These are phyloP conservation scores for Cucurbita maxima DNA, from an alignment of 306 rosid genomes.

Conservation along the genomic window DNA sequence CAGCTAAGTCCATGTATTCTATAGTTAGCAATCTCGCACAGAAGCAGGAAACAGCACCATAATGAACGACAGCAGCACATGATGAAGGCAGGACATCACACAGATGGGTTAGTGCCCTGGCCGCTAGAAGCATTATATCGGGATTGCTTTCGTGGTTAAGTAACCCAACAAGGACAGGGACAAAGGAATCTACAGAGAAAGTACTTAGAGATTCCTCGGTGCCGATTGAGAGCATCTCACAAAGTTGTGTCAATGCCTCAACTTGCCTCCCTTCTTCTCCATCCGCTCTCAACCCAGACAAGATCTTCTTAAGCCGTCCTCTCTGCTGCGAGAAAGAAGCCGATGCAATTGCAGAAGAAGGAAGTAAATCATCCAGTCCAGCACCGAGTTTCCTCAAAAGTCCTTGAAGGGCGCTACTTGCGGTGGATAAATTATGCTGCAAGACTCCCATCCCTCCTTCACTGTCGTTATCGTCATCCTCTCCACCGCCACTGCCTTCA, in stretches of 20 bases:
- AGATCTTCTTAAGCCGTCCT: conserved; percentile 79
- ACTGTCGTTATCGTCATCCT: conserved; percentile 73
- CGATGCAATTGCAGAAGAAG: conserved; percentile 63
- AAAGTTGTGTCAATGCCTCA: conserved; percentile 85
- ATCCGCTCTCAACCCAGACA: conserved; percentile 75
- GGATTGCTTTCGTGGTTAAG: conserved; percentile 94
- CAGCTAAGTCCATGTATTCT: conserved; percentile 99
- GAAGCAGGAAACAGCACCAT: conserved; percentile 86
- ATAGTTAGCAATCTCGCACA: conserved; percentile 92
- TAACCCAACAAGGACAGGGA: conserved; percentile 89
- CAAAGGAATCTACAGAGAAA: conserved; percentile 84
- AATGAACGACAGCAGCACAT: conserved; percentile 94
- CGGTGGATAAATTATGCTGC: conserved; percentile 77
- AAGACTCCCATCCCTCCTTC: conserved; percentile 69
- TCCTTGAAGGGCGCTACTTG: conserved; percentile 97
- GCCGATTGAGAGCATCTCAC: conserved; percentile 95
- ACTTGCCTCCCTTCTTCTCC: conserved; percentile 96
- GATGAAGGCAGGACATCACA: conserved; percentile 94
- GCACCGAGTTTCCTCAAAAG: conserved; percentile 89
- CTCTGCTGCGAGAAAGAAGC: conserved; percentile 77
- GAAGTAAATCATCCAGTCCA: conserved; percentile 87
- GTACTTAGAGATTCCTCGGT: conserved; percentile 91
- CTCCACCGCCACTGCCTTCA: conserved; percentile 42
- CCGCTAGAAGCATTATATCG: conserved; percentile 97
- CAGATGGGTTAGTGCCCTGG: conserved; percentile 89